These are phyloP conservation scores for Eremothecium gossypii DNA, from an alignment of 1,139 yeast genomes.

Conservation along the genomic window DNA sequence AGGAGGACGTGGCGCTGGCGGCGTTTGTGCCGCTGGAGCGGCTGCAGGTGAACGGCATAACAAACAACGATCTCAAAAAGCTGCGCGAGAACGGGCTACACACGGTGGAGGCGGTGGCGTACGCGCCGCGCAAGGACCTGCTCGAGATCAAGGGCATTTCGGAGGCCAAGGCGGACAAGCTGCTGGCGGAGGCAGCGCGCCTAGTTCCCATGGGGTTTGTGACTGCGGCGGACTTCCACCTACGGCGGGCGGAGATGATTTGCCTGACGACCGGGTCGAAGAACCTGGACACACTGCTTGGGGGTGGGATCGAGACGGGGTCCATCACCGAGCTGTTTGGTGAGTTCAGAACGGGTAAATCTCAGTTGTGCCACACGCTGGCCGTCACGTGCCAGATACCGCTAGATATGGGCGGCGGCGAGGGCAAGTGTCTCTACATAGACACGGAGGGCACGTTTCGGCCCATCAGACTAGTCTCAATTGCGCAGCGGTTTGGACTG, in stretches of 20 bases:
- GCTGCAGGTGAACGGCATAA: constrained; percentile 75
- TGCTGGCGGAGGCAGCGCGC: constrained; percentile 73
- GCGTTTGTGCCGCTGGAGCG: constrained; percentile 33
- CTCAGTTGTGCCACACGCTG: constrained; percentile 91
- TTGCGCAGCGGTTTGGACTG: constrained; percentile 85
- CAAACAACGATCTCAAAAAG: constrained; percentile 68
- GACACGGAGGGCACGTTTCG: constrained; percentile 97
- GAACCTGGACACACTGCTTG: constrained; percentile 82
- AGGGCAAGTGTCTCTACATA: constrained; percentile 91
- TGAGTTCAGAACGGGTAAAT: constrained; percentile 95
- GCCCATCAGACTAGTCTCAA: constrained; percentile 80
- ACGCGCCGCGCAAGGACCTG: constrained; percentile 74
- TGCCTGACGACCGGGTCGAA: constrained; percentile 94
- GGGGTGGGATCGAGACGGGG: constrained; percentile 98
- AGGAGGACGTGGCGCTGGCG: constrained; percentile 36
- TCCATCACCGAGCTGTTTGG: constrained; percentile 95
- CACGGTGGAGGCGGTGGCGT: constrained; percentile 88
- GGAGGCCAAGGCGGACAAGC: constrained; percentile 88
- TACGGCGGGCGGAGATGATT: constrained; percentile 80
- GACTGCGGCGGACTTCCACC: constrained; percentile 91
- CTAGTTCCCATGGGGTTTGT: constrained; percentile 95
- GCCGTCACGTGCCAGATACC: constrained; percentile 97
- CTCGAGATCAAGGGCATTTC: constrained; percentile 82
- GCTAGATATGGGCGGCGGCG: constrained; percentile 97
- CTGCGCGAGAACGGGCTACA: constrained; percentile 75